Percentiles rank a stretch among this genome's conserved stretches.
These are phyloP conservation scores for Phaffia australis DNA, from an alignment of 768 basidiomycete genomes.

Conservation along the genomic window DNA sequence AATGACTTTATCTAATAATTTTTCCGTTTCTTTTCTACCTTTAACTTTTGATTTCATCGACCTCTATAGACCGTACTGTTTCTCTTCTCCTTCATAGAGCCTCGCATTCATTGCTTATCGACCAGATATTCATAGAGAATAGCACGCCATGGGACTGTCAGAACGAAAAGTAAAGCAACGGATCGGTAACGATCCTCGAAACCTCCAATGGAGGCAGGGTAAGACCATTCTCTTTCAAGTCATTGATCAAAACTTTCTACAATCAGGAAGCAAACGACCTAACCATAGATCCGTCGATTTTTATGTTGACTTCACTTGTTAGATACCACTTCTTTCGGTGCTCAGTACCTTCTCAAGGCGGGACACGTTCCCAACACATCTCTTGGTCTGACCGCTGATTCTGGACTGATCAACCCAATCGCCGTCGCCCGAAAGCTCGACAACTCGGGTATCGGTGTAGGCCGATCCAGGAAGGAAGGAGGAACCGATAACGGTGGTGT, in stretches of 20 bases:
- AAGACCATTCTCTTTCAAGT: background rate
- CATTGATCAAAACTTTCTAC: background rate
- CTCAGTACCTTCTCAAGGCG: slow-evolving; percentile 36
- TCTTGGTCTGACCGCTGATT: slow-evolving; percentile 30
- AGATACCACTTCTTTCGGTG: slow-evolving; percentile 37
- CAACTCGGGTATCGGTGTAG: slow-evolving; percentile 38
- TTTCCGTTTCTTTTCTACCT: too few relatives aligned
- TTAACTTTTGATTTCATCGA: too few relatives aligned
- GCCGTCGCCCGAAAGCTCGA: slow-evolving; percentile 37
- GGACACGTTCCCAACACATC: slow-evolving; percentile 36
- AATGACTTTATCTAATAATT: too few relatives aligned
- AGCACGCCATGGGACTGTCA: slow-evolving; percentile 34
- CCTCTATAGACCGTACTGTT: too few relatives aligned
- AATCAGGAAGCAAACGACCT: background rate
- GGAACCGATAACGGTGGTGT: slow-evolving; percentile 31
- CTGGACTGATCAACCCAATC: slow-evolving; percentile 38
- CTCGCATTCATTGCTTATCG: background rate
- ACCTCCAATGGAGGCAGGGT: slow-evolving; percentile 37
- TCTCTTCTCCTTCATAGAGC: too few relatives aligned
- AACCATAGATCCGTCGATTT: background rate
- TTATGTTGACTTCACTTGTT: background rate
- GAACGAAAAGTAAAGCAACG: slow-evolving; percentile 36
- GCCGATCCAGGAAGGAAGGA: slow-evolving; percentile 36
- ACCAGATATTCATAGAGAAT: background rate
- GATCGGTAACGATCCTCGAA: slow-evolving; percentile 38